Evolutionary conservation across 768 basidiomycete species (phyloP).

Genomic region (Tubosaeta sp.): DNA sequence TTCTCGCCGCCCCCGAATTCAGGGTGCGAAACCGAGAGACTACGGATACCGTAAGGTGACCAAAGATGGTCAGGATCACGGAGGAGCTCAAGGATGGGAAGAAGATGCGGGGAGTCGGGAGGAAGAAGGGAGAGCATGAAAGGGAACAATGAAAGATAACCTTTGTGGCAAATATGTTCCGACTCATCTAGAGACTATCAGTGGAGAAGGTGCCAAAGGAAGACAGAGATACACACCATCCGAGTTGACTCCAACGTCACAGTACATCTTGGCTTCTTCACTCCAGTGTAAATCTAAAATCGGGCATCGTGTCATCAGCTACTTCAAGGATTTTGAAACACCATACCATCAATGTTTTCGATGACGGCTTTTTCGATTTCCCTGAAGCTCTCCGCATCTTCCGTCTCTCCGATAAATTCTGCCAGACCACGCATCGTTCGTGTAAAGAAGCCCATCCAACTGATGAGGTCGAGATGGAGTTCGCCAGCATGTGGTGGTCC

Average conservation of each 20-base stretch:
- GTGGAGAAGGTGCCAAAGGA: not conserved
- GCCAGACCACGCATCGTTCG: conserved; percentile 91
- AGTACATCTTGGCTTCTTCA: conserved; percentile 87
- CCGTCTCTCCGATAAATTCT: conserved; percentile 78
- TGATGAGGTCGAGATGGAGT: conserved; percentile 87
- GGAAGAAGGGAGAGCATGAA: conserved; percentile 81
- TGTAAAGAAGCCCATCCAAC: conserved; percentile 96
- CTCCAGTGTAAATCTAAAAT: conserved; percentile 86
- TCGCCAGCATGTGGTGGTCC: conserved; percentile 88
- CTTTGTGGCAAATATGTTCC: conserved; percentile 83
- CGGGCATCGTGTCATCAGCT: not conserved
- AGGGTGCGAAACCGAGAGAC: conserved; percentile 82
- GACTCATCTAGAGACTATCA: conserved; percentile 67
- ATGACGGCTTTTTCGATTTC: conserved; percentile 79
- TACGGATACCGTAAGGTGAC: conserved; percentile 88
- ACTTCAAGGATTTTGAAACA: not conserved
- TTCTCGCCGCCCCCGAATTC: conserved; percentile 91
- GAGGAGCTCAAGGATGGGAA: conserved; percentile 75
- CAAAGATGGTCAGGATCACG: conserved; percentile 81
- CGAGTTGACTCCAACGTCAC: conserved; percentile 79
- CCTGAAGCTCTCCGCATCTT: conserved; percentile 72
- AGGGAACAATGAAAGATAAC: conserved; percentile 93
- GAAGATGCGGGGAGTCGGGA: conserved; percentile 73
- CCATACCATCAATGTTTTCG: conserved; percentile 77
- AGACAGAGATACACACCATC: conserved; percentile 53